A percentile compares a stretch with the other conserved stretches of the same genome.
phyloP scores from a whole-genome alignment of 129 eudicot species.

The Oenanthe sinensis region DNA sequence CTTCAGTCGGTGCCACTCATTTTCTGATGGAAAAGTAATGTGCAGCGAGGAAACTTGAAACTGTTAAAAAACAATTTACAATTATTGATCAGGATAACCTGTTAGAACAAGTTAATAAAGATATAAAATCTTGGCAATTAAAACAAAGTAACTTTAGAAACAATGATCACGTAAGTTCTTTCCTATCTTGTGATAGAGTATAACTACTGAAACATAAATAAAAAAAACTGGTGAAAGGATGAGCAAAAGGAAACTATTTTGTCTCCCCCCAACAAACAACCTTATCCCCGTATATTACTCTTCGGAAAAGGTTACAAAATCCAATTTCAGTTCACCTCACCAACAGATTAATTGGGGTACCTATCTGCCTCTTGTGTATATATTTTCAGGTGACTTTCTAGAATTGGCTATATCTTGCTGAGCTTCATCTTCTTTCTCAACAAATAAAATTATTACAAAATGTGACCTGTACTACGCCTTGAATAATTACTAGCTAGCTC shows the following conservation, averaged over 20 bases:
- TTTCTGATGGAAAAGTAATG: slow-evolving; percentile 72
- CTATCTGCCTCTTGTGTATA: not conserved
- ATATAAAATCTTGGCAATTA: not conserved
- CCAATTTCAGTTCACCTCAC: not conserved
- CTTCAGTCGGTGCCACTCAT: slow-evolving; percentile 63
- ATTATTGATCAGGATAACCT: slow-evolving; percentile 10
- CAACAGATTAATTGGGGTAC: not conserved
- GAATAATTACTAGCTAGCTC: not conserved
- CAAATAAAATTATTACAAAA: not conserved
- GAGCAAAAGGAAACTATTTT: not conserved
- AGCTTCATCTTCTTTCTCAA: not conserved
- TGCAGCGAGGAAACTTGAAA: slow-evolving; percentile 83
- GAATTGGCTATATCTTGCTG: not conserved
- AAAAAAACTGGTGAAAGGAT: not conserved
- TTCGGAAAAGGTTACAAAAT: slow-evolving; percentile 3
- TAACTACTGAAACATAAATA: not conserved
- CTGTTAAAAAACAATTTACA: slow-evolving; percentile 34
- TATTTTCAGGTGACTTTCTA: not conserved
- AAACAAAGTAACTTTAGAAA: not conserved
- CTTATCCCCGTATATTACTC: not conserved
- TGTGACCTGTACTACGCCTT: not conserved
- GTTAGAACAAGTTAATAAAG: slow-evolving; percentile 2
- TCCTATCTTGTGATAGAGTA: not conserved
- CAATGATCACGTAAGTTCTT: not conserved
- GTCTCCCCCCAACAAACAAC: not conserved